Conservation (phyloP, 2,329 filamentous ascomycete species). For the Cladosporium sp. region DNA sequence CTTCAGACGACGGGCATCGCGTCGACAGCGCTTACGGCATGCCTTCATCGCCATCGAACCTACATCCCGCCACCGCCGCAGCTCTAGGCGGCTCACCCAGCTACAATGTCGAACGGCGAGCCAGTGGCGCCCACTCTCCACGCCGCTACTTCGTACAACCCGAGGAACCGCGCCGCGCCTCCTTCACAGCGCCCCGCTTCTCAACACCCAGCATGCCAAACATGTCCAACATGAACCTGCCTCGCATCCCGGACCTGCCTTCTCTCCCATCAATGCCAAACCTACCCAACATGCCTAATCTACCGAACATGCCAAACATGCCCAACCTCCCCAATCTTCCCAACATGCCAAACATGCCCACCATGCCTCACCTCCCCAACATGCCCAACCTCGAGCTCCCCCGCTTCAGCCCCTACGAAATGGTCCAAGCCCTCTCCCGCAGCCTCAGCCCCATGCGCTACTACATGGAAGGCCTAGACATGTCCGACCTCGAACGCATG, state of each 20-base stretch:
- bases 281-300: conserved; percentile 18
- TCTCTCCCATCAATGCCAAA: conserved; percentile 26
- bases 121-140: conserved; percentile 26
- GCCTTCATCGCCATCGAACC: conserved; percentile 18
- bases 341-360: conserved; percentile 12
- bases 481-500: conserved; percentile 14
- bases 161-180: conserved; percentile 20
- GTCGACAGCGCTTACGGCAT: conserved; percentile 19
- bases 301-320: conserved; percentile 26
- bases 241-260: conserved; percentile 11
- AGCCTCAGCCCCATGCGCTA: conserved; percentile 44
- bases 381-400: conserved; percentile 27
- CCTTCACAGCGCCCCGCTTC: conserved; percentile 21
- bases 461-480: conserved; percentile 35
- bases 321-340: conserved; percentile 19
- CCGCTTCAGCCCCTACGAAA: conserved; percentile 42
- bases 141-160: conserved; percentile 30
- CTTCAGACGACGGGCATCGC: conserved; percentile 17
- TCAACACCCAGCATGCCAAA: conserved; percentile 28
- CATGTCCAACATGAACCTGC: conserved; percentile 18
- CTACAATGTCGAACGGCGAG: conserved; percentile 16
- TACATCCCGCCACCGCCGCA: conserved; percentile 12
- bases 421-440: conserved; percentile 43
- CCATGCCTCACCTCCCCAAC: conserved; percentile 20
- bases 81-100: conserved; percentile 14